A percentile compares a stretch with the other conserved stretches of the same genome.
phyloP scores from a whole-genome alignment of 1,284 basidiomycete species.

The Veloboletus limbatus region DNA sequence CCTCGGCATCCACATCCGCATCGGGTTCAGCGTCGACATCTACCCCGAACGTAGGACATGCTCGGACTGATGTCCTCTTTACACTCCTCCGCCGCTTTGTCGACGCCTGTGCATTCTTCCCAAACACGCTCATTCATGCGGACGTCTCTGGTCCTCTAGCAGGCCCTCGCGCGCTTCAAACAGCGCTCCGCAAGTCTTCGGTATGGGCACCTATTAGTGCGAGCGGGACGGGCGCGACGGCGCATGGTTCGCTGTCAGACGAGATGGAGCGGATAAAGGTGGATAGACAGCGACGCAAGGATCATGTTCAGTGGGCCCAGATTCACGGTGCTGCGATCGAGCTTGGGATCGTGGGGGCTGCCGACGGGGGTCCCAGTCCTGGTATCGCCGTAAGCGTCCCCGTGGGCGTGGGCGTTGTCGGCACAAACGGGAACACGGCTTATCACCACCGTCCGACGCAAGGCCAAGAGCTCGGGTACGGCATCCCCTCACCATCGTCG shows the following conservation, averaged over 20 bases:
- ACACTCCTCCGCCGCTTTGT: slow-evolving; percentile 45
- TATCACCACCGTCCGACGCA: slow-evolving; percentile 17
- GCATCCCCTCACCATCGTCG: background rate
- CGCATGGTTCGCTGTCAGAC: slow-evolving; percentile 39
- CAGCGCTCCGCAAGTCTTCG: slow-evolving; percentile 51
- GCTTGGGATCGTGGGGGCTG: slow-evolving; percentile 37
- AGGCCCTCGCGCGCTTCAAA: slow-evolving; percentile 51
- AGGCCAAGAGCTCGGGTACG: slow-evolving; percentile 19
- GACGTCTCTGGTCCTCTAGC: slow-evolving; percentile 49
- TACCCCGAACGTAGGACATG: slow-evolving; percentile 2
- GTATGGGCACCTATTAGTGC: slow-evolving; percentile 40
- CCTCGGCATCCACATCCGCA: slow-evolving; percentile 20
- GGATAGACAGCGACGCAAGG: slow-evolving; percentile 54
- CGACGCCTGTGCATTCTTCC: slow-evolving; percentile 49
- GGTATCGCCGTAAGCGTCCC: background rate
- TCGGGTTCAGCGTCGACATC: slow-evolving; percentile 7
- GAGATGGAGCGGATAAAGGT: slow-evolving; percentile 58
- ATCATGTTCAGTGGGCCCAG: slow-evolving; percentile 58
- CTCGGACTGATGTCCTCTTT: slow-evolving; percentile 17
- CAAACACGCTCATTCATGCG: slow-evolving; percentile 45
- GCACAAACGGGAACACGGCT: slow-evolving; percentile 4
- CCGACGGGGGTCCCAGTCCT: background rate
- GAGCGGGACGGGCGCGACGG: background rate
- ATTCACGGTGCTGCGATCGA: slow-evolving; percentile 60
- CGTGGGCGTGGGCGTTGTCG: slow-evolving; percentile 1